phyloP scores from a whole-genome alignment of 1,284 basidiomycete species.

The Pyrrhoderma noxium region DNA sequence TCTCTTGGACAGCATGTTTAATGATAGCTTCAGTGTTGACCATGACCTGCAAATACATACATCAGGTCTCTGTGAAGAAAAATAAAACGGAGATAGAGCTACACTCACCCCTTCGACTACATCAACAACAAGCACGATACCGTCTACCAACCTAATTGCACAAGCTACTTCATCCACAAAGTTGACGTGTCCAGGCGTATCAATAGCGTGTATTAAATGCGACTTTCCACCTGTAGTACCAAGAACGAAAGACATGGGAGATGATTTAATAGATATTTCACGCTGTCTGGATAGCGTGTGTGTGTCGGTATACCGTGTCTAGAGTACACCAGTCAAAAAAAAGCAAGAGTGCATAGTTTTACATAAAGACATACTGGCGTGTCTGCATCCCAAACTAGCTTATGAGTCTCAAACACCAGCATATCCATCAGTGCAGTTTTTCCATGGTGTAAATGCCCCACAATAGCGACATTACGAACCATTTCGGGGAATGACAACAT shows the following conservation, averaged over 20 bases:
- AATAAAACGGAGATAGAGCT: conserved; percentile 6
- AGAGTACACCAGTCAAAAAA: background rate
- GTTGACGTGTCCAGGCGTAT: conserved; percentile 98
- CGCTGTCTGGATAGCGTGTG: conserved; percentile 85
- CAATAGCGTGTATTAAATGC: conserved; percentile 88
- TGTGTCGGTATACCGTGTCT: conserved; percentile 89
- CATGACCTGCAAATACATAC: conserved; percentile 56
- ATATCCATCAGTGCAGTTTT: conserved; percentile 97
- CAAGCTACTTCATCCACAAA: conserved; percentile 96
- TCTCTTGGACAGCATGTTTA: conserved; percentile 82
- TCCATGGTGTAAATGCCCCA: conserved; percentile 95
- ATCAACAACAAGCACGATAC: conserved; percentile 90
- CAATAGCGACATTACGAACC: conserved; percentile 91
- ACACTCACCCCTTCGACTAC: conserved; percentile 84
- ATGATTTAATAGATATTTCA: conserved; percentile 93
- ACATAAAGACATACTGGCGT: conserved; percentile 52
- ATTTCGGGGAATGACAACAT: conserved; percentile 91
- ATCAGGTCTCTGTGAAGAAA: conserved; percentile 6
- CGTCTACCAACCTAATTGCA: conserved; percentile 85
- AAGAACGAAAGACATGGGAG: conserved; percentile 91
- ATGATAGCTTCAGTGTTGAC: conserved; percentile 83
- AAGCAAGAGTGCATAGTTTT: background rate
- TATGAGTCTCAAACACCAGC: conserved; percentile 95
- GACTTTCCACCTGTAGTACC: conserved; percentile 89
- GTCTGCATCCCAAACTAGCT: conserved; percentile 88